Percentiles rank a stretch among this genome's conserved stretches.
phyloP scores from a whole-genome alignment of 164 flowering plant genomes.

The Protea cynaroides region DNA sequence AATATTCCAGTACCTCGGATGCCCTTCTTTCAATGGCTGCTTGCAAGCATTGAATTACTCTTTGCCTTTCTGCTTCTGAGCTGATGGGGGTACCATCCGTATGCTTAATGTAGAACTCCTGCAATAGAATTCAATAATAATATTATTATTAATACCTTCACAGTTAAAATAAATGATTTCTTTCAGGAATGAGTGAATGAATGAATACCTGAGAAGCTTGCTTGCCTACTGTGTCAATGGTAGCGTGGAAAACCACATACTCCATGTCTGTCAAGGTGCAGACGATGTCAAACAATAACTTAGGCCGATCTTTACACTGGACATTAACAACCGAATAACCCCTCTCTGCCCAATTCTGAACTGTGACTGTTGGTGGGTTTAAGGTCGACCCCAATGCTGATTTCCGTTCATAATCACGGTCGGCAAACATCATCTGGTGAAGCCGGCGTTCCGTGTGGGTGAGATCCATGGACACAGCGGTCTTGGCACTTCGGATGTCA shows the following conservation, averaged over 20 bases:
- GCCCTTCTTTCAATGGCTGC: conserved; percentile 77
- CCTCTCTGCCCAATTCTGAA: conserved; percentile 25
- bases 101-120: conserved; percentile 81
- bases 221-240: conserved; percentile 14
- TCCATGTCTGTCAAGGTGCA: conserved; percentile 36
- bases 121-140: conserved; percentile 10
- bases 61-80: conserved; percentile 68
- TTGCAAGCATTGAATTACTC: conserved; percentile 64
- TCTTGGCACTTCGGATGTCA: conserved; percentile 58
- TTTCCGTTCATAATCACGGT: conserved; percentile 59
- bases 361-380: conserved; percentile 14
- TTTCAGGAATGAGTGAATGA: background rate
- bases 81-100: conserved; percentile 73
- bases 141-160: too few species aligned
- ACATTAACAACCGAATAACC: conserved; percentile 30
- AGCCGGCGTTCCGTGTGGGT: conserved; percentile 73
- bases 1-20: conserved; percentile 45
- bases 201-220: background rate
- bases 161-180: background rate
- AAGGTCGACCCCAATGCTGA: conserved; percentile 5
- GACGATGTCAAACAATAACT: conserved; percentile 23
- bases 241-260: conserved; percentile 33
- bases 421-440: conserved; percentile 86
- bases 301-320: conserved; percentile 25
- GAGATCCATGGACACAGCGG: conserved; percentile 47